Evolutionary conservation across 2,329 filamentous ascomycete species (phyloP).

Genomic region (Parascedosporium putredinis): DNA sequence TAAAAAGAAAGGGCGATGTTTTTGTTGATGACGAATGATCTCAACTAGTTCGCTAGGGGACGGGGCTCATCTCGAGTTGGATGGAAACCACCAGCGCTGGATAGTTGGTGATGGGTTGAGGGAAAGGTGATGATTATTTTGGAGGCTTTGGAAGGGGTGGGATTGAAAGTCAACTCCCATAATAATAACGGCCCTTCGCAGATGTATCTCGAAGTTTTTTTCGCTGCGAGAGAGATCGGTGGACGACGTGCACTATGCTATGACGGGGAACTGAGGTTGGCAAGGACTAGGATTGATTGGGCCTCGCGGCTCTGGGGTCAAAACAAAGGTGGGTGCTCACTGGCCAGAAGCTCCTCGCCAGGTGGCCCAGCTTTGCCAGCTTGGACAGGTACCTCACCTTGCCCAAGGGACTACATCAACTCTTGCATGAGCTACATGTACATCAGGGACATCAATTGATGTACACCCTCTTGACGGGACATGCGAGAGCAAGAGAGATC

Average conservation of each 20-base stretch:
- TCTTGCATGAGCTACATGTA: no score
- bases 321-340: conserved; percentile 7
- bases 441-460: no score
- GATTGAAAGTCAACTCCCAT: neutral
- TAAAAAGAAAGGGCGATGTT: no score
- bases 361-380: conserved; percentile 4
- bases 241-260: no score
- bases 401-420: neutral
- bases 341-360: conserved; percentile 3
- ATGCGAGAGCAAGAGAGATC: no score
- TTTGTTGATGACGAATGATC: conserved; percentile 1
- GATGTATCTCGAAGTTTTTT: conserved; percentile 2
- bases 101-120: conserved; percentile 1
- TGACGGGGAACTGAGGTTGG: conserved; percentile 1
- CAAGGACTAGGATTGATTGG: conserved; percentile 5
- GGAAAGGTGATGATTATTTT: neutral
- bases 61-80: conserved; percentile 6
- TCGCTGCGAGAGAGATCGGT: neutral
- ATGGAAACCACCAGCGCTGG: conserved; percentile 1
- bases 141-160: neutral
- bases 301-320: conserved; percentile 5
- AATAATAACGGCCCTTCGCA: neutral
- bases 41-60: neutral
- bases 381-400: neutral
- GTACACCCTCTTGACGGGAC: no score